These are phyloP conservation scores for Pulveroboletus sp. DNA, from an alignment of 768 basidiomycete species.

Conservation along the genomic window DNA sequence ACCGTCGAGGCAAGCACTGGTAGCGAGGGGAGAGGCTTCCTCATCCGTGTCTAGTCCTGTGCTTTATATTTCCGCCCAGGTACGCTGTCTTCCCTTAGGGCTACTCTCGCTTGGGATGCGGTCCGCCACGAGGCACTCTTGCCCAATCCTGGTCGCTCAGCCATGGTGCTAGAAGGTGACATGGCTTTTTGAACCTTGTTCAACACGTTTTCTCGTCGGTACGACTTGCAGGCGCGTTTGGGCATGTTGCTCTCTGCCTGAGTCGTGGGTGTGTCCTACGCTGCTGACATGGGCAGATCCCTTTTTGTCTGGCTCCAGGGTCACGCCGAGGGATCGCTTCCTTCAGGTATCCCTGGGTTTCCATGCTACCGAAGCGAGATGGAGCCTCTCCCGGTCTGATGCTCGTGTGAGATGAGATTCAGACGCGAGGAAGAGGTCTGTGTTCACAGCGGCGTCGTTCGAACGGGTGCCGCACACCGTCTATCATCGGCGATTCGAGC, in stretches of 20 bases:
- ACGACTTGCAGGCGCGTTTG: too few species aligned
- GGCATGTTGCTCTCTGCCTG: too few species aligned
- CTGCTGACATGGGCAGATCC: neutral
- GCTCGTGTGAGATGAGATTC: neutral
- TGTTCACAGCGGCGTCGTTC: neutral
- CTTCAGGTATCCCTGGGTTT: conserved; percentile 15
- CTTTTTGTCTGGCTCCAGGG: neutral
- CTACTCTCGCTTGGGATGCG: neutral
- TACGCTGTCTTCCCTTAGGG: conserved; percentile 9
- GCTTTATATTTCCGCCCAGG: conserved; percentile 13
- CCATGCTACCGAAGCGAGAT: conserved; percentile 1
- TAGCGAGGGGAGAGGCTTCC: neutral
- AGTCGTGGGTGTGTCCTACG: too few species aligned
- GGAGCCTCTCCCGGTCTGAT: neutral
- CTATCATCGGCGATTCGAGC: neutral
- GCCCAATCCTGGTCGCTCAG: conserved; percentile 16
- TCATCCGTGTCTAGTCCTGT: conserved; percentile 2
- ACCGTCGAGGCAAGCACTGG: too few species aligned
- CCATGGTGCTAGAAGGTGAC: conserved; percentile 6
- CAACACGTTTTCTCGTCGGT: conserved; percentile 8
- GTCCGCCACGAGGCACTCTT: conserved; percentile 5
- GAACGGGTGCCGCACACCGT: neutral
- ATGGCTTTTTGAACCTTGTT: conserved; percentile 10
- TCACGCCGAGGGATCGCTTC: conserved; percentile 2
- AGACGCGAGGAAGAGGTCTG: neutral